Evolutionary conservation across 768 basidiomycete species (phyloP).

Genomic region (Crassisporium funariophilum): DNA sequence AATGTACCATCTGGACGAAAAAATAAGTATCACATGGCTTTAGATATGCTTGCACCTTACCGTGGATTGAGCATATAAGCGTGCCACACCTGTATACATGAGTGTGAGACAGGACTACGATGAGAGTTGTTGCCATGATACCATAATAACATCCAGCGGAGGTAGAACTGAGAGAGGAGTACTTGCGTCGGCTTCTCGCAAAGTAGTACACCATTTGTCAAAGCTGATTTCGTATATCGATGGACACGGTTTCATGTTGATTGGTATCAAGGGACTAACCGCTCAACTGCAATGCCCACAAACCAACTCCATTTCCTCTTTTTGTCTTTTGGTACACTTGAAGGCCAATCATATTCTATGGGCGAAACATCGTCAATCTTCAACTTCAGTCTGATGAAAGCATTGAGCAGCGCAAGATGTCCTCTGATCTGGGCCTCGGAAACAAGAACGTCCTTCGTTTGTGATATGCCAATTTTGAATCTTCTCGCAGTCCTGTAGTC

Average conservation of each 20-base stretch:
- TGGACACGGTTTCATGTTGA: neutral
- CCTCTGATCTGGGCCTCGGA: neutral
- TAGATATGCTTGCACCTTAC: slow-evolving; percentile 7
- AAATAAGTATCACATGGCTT: neutral
- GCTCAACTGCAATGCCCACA: slow-evolving; percentile 37
- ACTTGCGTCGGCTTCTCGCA: slow-evolving; percentile 12
- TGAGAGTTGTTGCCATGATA: neutral
- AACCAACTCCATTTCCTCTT: slow-evolving; percentile 38
- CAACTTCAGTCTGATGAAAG: slow-evolving; percentile 2
- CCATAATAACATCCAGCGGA: slow-evolving; percentile 41
- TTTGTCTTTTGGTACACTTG: slow-evolving; percentile 20
- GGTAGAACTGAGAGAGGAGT: slow-evolving; percentile 25
- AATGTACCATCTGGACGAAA: slow-evolving; percentile 29
- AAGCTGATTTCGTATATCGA: slow-evolving; percentile 22
- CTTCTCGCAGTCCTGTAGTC: neutral
- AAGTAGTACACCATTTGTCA: slow-evolving; percentile 27
- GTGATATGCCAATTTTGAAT: neutral
- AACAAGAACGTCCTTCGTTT: neutral
- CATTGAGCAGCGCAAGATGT: slow-evolving; percentile 2
- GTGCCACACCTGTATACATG: slow-evolving; percentile 28
- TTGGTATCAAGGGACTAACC: slow-evolving; percentile 19
- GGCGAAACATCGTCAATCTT: neutral
- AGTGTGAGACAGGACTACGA: neutral
- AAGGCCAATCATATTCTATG: slow-evolving; percentile 7
- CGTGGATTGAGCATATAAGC: slow-evolving; percentile 37